These are phyloP conservation scores for Arthrobotrys entomopaga DNA, from an alignment of 2,329 filamentous ascomycete species.

Conservation along the genomic window DNA sequence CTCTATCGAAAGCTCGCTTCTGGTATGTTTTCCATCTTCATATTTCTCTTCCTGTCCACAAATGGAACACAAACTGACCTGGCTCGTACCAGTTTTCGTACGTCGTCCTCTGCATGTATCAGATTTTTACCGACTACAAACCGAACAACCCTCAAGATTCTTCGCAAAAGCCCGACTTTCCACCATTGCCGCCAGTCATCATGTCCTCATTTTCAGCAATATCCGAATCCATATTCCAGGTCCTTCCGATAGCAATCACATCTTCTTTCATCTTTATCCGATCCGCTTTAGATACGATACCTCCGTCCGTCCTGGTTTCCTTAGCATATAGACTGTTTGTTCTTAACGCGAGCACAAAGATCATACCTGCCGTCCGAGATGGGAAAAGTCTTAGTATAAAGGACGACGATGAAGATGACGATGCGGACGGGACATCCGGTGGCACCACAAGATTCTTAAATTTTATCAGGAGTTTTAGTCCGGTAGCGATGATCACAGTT, in stretches of 20 bases:
- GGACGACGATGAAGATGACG: constrained; percentile 84
- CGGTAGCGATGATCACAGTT: constrained; percentile 91
- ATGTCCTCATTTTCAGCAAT: constrained; percentile 98
- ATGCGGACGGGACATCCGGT: constrained; percentile 81
- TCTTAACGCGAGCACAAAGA: constrained; percentile 92
- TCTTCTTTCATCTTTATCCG: constrained; percentile 87
- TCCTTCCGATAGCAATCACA: constrained; percentile 71
- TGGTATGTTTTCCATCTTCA: constrained; percentile 63
- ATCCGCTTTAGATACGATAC: constrained; percentile 93
- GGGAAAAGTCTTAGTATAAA: constrained; percentile 81
- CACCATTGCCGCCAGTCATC: constrained; percentile 94
- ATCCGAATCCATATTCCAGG: constrained; percentile 69
- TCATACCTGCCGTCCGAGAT: constrained; percentile 91
- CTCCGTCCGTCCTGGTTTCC: constrained; percentile 93
- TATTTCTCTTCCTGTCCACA: constrained; percentile 1
- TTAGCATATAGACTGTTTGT: constrained; percentile 93
- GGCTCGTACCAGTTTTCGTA: constrained; percentile 76
- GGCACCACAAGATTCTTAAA: constrained; percentile 83
- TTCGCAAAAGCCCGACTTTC: constrained; percentile 81
- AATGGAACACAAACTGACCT: constrained; percentile 49
- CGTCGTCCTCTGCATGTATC: constrained; percentile 97
- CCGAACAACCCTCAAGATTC: constrained; percentile 72
- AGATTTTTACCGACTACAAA: constrained; percentile 98
- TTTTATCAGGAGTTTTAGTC: constrained; percentile 77
- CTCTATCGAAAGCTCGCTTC: constrained; percentile 89